Percentiles rank a stretch among this genome's conserved stretches.
Evolutionary conservation across 169 alveolate species (phyloP).

Genomic region (Plasmodium gaboni): DNA sequence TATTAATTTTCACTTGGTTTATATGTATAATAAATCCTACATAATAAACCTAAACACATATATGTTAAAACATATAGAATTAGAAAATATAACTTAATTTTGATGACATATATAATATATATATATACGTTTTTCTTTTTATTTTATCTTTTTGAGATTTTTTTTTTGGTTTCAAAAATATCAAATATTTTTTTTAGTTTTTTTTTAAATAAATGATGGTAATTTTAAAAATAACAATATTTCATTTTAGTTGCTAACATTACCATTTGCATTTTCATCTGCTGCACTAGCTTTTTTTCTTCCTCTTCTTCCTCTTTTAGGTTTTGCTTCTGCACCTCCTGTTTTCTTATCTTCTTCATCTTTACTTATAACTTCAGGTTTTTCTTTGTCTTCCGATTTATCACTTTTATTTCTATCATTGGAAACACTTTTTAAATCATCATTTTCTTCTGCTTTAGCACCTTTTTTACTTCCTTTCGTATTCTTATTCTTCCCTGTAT

Average conservation of each 20-base stretch:
- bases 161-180: too few species aligned
- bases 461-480: constrained; percentile 24
- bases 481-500: constrained; percentile 4
- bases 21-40: too few species aligned
- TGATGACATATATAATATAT: constrained; percentile 23
- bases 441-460: constrained; percentile 33
- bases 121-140: constrained; percentile 14
- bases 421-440: constrained; percentile 38
- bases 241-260: constrained; percentile 44
- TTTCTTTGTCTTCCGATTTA: constrained; percentile 51
- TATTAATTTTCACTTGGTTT: too few species aligned
- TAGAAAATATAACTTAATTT: constrained; percentile 20
- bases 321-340: constrained; percentile 41
- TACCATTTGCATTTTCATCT: constrained; percentile 28
- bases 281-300: constrained; percentile 18
- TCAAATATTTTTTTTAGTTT: too few species aligned
- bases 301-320: constrained; percentile 64
- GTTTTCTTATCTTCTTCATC: constrained; percentile 39
- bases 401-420: constrained; percentile 68
- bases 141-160: constrained; percentile 1
- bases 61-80: not conserved
- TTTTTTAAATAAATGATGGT: constrained; percentile 15
- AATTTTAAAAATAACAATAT: constrained; percentile 35
- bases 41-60: too few species aligned
- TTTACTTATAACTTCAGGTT: constrained; percentile 13